Evolutionary conservation across 1,139 yeast species (phyloP), one percentile per base, ranked within the genome.

Genomic region (Kurtzmaniella quercitrusa): DNA sequence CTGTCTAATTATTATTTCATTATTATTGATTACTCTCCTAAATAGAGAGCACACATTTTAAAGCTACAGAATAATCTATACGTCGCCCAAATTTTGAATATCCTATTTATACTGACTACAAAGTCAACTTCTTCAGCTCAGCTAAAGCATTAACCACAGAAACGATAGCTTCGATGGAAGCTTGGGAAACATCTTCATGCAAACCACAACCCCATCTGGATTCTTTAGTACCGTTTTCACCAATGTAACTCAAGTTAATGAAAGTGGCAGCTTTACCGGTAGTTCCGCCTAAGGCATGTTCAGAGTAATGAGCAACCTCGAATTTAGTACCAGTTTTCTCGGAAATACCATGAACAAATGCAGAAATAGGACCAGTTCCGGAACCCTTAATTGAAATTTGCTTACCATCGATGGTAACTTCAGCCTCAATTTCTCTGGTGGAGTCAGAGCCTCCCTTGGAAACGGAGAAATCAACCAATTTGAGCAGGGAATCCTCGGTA

Each of bases 301-400:
- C 78, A 37, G 59, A 62, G 54, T 71, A 72, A 53, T 68, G 63
- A 43, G 63, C 63, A 26, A 72, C 77, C 55, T 71, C 76, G 40
- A 68, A 59, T 44, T 58, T 53, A 41, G 60, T 57, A 38, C 67
- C 68, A 42, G 60, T 63, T 45, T 60, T 55, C 42, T 53, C 54
- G 38, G 68, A 60, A 39, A 72, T 59, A 14, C 75, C 76, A 48
- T 68, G 68, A 43, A 68, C 61, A 50, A 71, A 72, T 5, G 77
- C 70, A 36, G 77, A 71, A 46, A 72, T 72, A 34, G 77, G 77
- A 42, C 78, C 78, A 52, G 71, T 71, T 47, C 78, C 78, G 37
- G 54, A 49, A 46, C 78, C 78, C 19, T 44, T 39, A 40, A 71
- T 55, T 33, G 47, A 44, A 16, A 59, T 55, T n/a, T 45, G 45